A percentile compares a stretch with the other conserved stretches of the same genome.
phyloP scores from a whole-genome alignment of 352 stramenopile species.

The Pythium graminicola region DNA sequence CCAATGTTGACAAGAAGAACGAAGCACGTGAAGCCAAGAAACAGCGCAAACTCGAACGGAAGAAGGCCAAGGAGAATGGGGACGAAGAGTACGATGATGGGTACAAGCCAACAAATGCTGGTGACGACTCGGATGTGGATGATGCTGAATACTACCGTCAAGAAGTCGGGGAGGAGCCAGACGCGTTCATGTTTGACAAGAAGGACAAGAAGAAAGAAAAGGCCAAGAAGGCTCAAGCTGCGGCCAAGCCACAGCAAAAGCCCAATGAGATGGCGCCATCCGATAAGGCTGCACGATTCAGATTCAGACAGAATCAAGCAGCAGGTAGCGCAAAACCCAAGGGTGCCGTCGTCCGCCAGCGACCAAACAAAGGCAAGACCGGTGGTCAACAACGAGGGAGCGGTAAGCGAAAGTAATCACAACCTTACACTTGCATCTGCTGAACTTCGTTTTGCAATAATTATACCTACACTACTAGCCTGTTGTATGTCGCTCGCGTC shows the following conservation, averaged over 20 bases:
- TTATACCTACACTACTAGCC: constrained; percentile 20
- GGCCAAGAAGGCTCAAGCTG: constrained; percentile 18
- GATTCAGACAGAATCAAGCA: constrained; percentile 24
- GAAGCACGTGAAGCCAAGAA: constrained; percentile 74
- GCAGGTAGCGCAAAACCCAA: constrained; percentile 28
- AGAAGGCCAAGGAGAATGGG: constrained; percentile 36
- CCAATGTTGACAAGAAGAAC: constrained; percentile 87
- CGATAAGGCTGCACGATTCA: constrained; percentile 59
- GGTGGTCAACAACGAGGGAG: not conserved
- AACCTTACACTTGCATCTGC: too few species aligned
- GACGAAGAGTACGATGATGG: constrained; percentile 35
- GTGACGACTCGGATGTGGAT: constrained; percentile 61
- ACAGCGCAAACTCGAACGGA: constrained; percentile 57
- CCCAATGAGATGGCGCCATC: constrained; percentile 52
- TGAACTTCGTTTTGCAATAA: constrained; percentile 13
- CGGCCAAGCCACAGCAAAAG: constrained; percentile 33
- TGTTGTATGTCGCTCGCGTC: not conserved
- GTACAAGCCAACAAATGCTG: constrained; percentile 32
- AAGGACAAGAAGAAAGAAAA: constrained; percentile 52
- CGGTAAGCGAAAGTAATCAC: constrained; percentile 7
- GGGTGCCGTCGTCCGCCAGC: constrained; percentile 53
- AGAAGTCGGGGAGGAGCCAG: constrained; percentile 73
- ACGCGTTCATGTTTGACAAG: constrained; percentile 69
- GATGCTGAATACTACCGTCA: constrained; percentile 81
- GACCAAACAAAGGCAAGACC: constrained; percentile 29